These are phyloP conservation scores for Mucor mucedo DNA, from an alignment of 371 early-diverging fungal genomes.

Conservation along the genomic window DNA sequence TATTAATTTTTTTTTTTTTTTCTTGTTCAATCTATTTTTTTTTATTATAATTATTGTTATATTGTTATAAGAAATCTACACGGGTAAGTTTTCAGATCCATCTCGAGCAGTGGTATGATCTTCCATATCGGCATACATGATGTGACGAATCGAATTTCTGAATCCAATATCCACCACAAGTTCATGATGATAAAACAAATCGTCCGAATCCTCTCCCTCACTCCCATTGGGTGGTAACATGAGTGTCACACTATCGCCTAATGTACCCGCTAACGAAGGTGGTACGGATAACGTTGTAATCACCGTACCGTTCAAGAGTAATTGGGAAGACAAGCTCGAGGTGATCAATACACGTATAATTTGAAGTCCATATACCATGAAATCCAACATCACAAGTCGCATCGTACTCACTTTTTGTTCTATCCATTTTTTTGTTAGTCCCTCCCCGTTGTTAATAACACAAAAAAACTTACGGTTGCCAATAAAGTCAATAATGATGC, in stretches of 20 bases:
- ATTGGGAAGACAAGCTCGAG: conserved; percentile 45
- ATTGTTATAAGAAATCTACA: conserved; percentile 16
- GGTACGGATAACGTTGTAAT: conserved; percentile 33
- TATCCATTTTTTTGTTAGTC: conserved; percentile 1
- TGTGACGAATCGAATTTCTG: conserved; percentile 31
- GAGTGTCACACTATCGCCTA: conserved; percentile 40
- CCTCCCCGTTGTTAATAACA: not conserved
- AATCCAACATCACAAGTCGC: conserved; percentile 38
- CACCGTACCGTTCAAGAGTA: conserved; percentile 32
- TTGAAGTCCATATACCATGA: conserved; percentile 41
- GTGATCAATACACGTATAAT: conserved; percentile 43
- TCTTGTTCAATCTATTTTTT: not conserved
- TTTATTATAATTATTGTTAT: not conserved
- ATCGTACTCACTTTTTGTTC: conserved; percentile 37
- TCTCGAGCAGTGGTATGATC: conserved; percentile 32
- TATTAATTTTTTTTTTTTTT: not conserved
- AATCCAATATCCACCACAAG: conserved; percentile 47
- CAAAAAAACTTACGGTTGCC: conserved; percentile 41
- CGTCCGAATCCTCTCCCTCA: conserved; percentile 26
- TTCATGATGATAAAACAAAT: conserved; percentile 42
- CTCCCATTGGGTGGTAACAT: conserved; percentile 38
- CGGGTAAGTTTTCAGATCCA: conserved; percentile 43
- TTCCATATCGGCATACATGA: conserved; percentile 40
- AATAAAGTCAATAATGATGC: conserved; percentile 53
- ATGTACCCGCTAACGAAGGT: conserved; percentile 32